phyloP scores from a whole-genome alignment of 2,329 filamentous ascomycete species.

The Xylaria sp. region DNA sequence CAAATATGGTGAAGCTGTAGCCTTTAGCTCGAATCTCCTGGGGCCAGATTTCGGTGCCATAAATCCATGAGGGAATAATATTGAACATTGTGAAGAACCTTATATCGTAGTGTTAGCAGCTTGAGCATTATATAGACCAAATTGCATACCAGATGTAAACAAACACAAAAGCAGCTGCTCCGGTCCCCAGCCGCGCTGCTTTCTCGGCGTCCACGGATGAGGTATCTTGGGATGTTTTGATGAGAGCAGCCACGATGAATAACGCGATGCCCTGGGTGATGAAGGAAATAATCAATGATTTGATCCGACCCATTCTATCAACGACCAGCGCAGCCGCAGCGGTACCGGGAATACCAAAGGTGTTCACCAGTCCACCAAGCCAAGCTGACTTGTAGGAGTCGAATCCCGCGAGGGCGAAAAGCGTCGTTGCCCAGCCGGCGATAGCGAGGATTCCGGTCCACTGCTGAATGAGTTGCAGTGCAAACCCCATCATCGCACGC shows the following conservation, averaged over 20 bases:
- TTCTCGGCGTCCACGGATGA: slow-evolving; percentile 27
- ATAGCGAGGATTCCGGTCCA: slow-evolving; percentile 59
- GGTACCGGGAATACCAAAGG: slow-evolving; percentile 62
- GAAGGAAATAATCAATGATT: slow-evolving; percentile 44
- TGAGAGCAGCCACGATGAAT: slow-evolving; percentile 50
- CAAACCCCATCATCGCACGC: slow-evolving; percentile 54
- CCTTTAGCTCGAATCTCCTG: slow-evolving; percentile 67
- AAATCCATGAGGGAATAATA: slow-evolving; percentile 51
- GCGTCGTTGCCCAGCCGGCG: slow-evolving; percentile 52
- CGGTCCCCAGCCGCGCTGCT: slow-evolving; percentile 36
- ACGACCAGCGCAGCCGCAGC: slow-evolving; percentile 63
- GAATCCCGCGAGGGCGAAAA: slow-evolving; percentile 50
- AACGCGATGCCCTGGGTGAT: slow-evolving; percentile 47
- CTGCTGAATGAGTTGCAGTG: slow-evolving; percentile 57
- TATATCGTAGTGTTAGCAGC: not conserved
- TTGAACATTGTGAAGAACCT: slow-evolving; percentile 50
- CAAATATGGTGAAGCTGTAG: slow-evolving; percentile 67
- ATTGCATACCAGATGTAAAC: slow-evolving; percentile 45
- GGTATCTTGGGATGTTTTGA: slow-evolving; percentile 44
- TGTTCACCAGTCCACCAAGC: slow-evolving; percentile 63
- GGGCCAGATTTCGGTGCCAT: slow-evolving; percentile 66
- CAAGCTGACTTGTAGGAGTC: slow-evolving; percentile 55
- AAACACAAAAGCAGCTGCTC: slow-evolving; percentile 44
- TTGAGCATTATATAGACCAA: not conserved
- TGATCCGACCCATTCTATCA: slow-evolving; percentile 59